These are phyloP conservation scores for Diaporthe citri DNA, from an alignment of 2,329 filamentous ascomycete genomes.

Conservation along the genomic window DNA sequence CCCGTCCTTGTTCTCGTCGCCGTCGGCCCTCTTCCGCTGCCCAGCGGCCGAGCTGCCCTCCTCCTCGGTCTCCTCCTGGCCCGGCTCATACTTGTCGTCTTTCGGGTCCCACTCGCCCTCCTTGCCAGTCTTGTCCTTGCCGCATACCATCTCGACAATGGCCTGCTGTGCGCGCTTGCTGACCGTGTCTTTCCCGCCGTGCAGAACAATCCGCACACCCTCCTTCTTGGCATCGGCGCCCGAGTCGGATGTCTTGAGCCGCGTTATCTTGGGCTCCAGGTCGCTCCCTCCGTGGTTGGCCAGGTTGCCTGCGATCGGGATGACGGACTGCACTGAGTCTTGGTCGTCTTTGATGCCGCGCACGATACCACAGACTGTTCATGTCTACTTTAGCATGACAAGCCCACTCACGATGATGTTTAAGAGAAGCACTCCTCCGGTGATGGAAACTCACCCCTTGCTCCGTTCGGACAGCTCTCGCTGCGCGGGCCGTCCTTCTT, in stretches of 20 bases:
- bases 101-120: conserved; percentile 74
- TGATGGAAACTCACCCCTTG: conserved; percentile 67
- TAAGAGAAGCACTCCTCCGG: background rate
- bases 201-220: conserved; percentile 78
- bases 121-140: conserved; percentile 76
- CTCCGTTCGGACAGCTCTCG: conserved; percentile 76
- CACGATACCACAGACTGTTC: conserved; percentile 80
- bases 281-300: conserved; percentile 66
- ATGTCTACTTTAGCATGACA: background rate
- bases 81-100: conserved; percentile 65
- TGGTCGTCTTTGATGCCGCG: conserved; percentile 64
- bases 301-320: conserved; percentile 82
- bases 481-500: conserved; percentile 68
- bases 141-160: conserved; percentile 88
- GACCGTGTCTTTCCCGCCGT: conserved; percentile 66
- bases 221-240: conserved; percentile 76
- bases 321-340: conserved; percentile 68
- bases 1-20: conserved; percentile 47
- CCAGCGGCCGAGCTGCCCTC: conserved; percentile 38
- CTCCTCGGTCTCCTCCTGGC: conserved; percentile 32
- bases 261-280: conserved; percentile 75
- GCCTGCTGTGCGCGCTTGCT: conserved; percentile 74
- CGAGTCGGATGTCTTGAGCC: conserved; percentile 74
- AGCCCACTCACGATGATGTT: background rate
- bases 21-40: conserved; percentile 41